These are phyloP conservation scores for Austroboletus niveus DNA, from an alignment of 1,284 basidiomycete species.

Conservation along the genomic window DNA sequence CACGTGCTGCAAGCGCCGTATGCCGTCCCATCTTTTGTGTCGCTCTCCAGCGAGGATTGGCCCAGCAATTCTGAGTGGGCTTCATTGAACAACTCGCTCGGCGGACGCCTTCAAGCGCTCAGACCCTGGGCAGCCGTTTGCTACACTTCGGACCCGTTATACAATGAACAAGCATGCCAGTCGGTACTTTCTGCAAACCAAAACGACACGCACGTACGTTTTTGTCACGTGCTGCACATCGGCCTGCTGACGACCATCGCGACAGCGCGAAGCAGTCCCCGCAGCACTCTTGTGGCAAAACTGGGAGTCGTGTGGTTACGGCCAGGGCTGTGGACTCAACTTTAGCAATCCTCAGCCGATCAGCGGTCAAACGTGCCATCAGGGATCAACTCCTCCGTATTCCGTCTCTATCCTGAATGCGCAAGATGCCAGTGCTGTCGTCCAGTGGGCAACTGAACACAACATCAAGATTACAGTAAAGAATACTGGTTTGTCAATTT, in stretches of 20 bases:
- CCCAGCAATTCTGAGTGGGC: slow-evolving; percentile 8
- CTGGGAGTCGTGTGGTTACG: slow-evolving; percentile 19
- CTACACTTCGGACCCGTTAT: slow-evolving; percentile 17
- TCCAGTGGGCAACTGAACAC: slow-evolving; percentile 23
- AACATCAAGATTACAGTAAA: slow-evolving; percentile 24
- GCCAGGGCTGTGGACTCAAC: slow-evolving; percentile 18
- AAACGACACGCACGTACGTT: slow-evolving; percentile 14
- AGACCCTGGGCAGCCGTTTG: slow-evolving; percentile 22
- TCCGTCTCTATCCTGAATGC: slow-evolving; percentile 18
- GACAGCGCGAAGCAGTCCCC: slow-evolving; percentile 15
- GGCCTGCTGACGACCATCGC: neutral
- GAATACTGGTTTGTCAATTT: slow-evolving; percentile 19
- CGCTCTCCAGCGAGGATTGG: slow-evolving; percentile 7
- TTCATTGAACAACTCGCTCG: slow-evolving; percentile 13
- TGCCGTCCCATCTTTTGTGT: too few species aligned
- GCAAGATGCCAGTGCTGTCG: slow-evolving; percentile 17
- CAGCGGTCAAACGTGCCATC: slow-evolving; percentile 8
- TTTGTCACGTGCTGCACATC: neutral
- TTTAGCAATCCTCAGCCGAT: slow-evolving; percentile 18
- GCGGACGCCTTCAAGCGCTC: slow-evolving; percentile 18
- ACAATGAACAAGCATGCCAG: slow-evolving; percentile 10
- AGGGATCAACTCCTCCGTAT: slow-evolving; percentile 23
- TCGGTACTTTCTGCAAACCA: slow-evolving; percentile 10
- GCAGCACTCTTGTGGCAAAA: slow-evolving; percentile 24
- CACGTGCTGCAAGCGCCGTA: too few species aligned